Base-by-base conservation (phyloP, 257 asterid species). In the Nyctanthes arbortristis region DNA sequence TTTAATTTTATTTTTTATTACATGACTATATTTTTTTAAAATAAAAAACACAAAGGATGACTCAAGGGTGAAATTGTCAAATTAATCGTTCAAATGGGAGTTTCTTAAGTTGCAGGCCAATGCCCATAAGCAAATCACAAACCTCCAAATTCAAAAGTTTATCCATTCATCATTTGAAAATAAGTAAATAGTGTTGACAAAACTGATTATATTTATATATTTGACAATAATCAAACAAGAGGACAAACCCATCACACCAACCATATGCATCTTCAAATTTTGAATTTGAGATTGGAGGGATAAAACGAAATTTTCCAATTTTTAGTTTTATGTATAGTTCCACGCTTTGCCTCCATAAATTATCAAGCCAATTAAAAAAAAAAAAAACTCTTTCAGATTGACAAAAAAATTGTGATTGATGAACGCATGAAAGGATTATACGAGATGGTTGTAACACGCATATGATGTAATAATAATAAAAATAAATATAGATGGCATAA, bases 261-360 rank as follows among this genome's bases (percentile, higher is more conserved):
- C 59, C 59, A 52, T 20, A 7, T 52, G 59, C 29, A 7, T 52
- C 59, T 52, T 52, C 59, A 52, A 8, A 22, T 52, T 52, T 52
- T 52, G 59, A 52, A 52, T 52, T 52, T 52, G 59, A 52, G 24
- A 52, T 52, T 10, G 59, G 59, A 52, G 59, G 59, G 59, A 52
- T 52, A 2, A n/a, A 2, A 2, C 30, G 22, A 52, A 2, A 5
- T 52, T 8, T 52, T 25, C 59, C 24, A 22, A 52, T 2, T 24
- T 52, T n/a, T n/a, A n/a, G n/a, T n/a, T n/a, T 52, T 52, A 14
- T 22, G 5, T 7, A n/a, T 8, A 22, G 5, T 52, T 10, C 5
- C 14, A 18, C 4, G 10, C 30, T 24, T 52, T 52, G 58, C 5
- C 30, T 52, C 9, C 16, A 2, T 2, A 2, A n/a, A 18, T 9